These are phyloP conservation scores for Basipetospora chlamydospora DNA, from an alignment of 2,329 filamentous ascomycete genomes.

Conservation along the genomic window DNA sequence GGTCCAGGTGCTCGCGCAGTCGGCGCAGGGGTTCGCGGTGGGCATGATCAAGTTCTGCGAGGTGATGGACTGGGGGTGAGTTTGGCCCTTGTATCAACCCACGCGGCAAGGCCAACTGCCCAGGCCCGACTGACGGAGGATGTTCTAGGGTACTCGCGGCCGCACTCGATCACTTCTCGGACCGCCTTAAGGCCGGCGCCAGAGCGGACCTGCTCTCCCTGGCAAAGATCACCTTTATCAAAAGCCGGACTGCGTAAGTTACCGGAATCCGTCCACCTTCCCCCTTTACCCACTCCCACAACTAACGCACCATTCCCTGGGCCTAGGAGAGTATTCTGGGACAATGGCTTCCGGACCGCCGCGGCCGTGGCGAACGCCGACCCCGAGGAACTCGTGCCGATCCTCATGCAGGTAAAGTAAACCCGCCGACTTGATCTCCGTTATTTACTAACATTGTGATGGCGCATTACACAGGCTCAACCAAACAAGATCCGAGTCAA, in stretches of 20 bases:
- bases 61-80: slow-evolving; percentile 57
- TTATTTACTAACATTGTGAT: too few species aligned
- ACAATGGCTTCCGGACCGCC: slow-evolving; percentile 58
- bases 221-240: slow-evolving; percentile 59
- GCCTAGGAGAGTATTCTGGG: slow-evolving; percentile 49
- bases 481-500: slow-evolving; percentile 47
- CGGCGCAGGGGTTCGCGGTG: slow-evolving; percentile 63
- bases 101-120: not conserved
- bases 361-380: slow-evolving; percentile 55
- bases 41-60: slow-evolving; percentile 71
- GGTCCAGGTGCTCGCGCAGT: slow-evolving; percentile 59
- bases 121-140: too few species aligned
- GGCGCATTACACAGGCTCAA: slow-evolving; percentile 45
- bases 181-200: slow-evolving; percentile 58
- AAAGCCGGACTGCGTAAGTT: slow-evolving; percentile 62
- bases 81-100: slow-evolving; percentile 5
- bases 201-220: slow-evolving; percentile 56
- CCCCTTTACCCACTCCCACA: not conserved
- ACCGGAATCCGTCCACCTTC: slow-evolving; percentile 9
- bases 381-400: slow-evolving; percentile 50
- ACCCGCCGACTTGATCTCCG: too few species aligned
- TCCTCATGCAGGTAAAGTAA: slow-evolving; percentile 50
- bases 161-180: slow-evolving; percentile 61
- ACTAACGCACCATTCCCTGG: not conserved
- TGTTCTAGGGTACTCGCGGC: slow-evolving; percentile 48